Percentiles rank a stretch among this genome's conserved stretches.
phyloP scores from a whole-genome alignment of 345 rosid genomes.

The Corchorus capsularis region DNA sequence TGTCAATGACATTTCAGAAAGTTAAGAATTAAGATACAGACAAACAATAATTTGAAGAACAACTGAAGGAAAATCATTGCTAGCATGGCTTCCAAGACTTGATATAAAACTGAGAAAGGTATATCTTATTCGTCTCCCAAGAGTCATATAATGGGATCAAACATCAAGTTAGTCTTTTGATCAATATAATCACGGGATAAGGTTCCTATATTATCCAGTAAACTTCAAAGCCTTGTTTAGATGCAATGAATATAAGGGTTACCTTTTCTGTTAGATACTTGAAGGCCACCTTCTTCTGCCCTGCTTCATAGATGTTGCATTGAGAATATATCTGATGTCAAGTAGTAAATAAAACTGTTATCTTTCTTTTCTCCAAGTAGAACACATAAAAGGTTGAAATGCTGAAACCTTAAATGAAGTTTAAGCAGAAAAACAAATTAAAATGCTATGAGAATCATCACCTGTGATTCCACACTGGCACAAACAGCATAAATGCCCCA shows the following conservation, averaged over 20 bases:
- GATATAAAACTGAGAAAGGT: neutral
- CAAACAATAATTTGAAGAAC: neutral
- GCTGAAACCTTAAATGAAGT: slow-evolving; percentile 4
- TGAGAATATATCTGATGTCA: slow-evolving; percentile 77
- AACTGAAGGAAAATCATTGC: neutral
- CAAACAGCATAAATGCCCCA: slow-evolving; percentile 96
- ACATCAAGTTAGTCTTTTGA: neutral
- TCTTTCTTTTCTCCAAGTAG: neutral
- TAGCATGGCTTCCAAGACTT: neutral
- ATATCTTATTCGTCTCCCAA: neutral
- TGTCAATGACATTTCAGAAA: neutral
- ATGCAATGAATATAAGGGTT: slow-evolving; percentile 13
- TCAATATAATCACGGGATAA: neutral
- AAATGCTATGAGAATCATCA: slow-evolving; percentile 25
- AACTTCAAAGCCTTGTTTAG: neutral
- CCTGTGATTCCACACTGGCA: slow-evolving; percentile 94
- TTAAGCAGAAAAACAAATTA: neutral
- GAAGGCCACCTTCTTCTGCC: slow-evolving; percentile 82
- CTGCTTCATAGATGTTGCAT: slow-evolving; percentile 94
- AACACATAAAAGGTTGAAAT: neutral
- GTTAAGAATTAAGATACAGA: neutral
- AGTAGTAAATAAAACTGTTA: slow-evolving; percentile 17
- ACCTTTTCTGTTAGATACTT: slow-evolving; percentile 89
- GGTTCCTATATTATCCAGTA: neutral
- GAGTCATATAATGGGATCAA: neutral